Base-by-base conservation (phyloP, 2,329 filamentous ascomycete genomes). In the Dryadomyces quercivorus region DNA sequence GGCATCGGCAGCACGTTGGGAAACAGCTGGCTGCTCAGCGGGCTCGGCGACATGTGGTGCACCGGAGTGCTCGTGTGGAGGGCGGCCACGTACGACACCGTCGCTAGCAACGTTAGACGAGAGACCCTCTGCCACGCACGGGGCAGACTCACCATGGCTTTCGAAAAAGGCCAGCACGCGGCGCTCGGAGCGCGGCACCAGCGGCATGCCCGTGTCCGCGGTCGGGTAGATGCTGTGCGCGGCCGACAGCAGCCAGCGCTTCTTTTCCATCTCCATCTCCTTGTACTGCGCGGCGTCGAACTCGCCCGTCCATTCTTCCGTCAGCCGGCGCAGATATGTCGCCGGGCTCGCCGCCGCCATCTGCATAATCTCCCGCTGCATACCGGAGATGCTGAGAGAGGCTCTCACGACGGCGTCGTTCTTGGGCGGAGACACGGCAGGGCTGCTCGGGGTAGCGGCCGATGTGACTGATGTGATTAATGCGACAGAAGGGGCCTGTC, bases 281-380 rank as follows among this genome's bases (percentile, higher is more conserved):
- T 71, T 70, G 60, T 75, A 76, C 20, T 78, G 66, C n/a, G 69
- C 72, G 2, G 75, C 72, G 56, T 78, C 74, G 0, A 67, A 65
- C 42, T 68, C 69, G 54, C 77, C 73, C 10, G 36, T 40, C 69
- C 74, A 75, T 45, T 72, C 70, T 59, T 78, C 74, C 36, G 75
- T 78, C 42, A 85, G 69, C 4, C 79, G 73, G 38, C 74, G 69
- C 5, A 84, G 67, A 47, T 53, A 82, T 72, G 34, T 76, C 68
- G 74, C 72, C 0, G 74, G 67, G 31, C 72, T 73, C 6, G 78
- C 76, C 4, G 69, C 70, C 10, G 76, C 73, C 77, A 83, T 81
- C 51, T 74, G 71, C 38, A 71, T 67, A 50, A 81, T 73, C 59
- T 80, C 76, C 9, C 73, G 71, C 62, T 80, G 75, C 55, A 82